Base-by-base conservation (phyloP, 2,329 filamentous ascomycete genomes). In the Trichoderma lentiforme region DNA sequence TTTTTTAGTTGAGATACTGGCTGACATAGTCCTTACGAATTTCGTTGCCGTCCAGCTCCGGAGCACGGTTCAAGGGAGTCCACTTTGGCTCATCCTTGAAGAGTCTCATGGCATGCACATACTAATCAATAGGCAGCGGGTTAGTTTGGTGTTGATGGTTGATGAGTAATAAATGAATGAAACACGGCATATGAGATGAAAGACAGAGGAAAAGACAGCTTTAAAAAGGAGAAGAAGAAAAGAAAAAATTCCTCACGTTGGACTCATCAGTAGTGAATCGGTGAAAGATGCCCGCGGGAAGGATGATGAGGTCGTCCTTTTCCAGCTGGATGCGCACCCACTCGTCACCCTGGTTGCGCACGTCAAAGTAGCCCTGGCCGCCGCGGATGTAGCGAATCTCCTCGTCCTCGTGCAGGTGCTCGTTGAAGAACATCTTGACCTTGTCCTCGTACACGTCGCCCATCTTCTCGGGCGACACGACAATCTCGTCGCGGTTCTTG, bases 41-140 rank as follows among this genome's bases (percentile, higher is more conserved):
- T 67, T 87, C 83, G 82, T 98, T 99, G 73, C 81, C 81, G 80
- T 98, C 94, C 57, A 97, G 88, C 63, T 95, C 92, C 5, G 85
- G 83, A 7, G 88, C 89, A 71, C 96, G 90, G 84, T 97, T 97
- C 76, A 99, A 83, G 15, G 96, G 93, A 43, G 94, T 98, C 96
- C 96, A 99, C 84, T 98, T 98, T 39, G 96, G 96, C 83, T 98
- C 95, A 75, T 98, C 96, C 84, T 98, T 95, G 88, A 98, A 99
- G 66, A 99, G 86, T 71, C 96, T 89, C 93, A 98, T 95, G 15
- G 96, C 96, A 80, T 97, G 93, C 76, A 97, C 93, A 79, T 95
- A 98, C 95, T 98, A 76, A 62, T 68, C 30, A 36, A 60, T n/a
- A 62, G 9, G 3, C 2, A 57, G 36, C 36, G 36, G 36, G 58